Base-by-base conservation (phyloP, 2,329 filamentous ascomycete species). In the Hortaea sp. region DNA sequence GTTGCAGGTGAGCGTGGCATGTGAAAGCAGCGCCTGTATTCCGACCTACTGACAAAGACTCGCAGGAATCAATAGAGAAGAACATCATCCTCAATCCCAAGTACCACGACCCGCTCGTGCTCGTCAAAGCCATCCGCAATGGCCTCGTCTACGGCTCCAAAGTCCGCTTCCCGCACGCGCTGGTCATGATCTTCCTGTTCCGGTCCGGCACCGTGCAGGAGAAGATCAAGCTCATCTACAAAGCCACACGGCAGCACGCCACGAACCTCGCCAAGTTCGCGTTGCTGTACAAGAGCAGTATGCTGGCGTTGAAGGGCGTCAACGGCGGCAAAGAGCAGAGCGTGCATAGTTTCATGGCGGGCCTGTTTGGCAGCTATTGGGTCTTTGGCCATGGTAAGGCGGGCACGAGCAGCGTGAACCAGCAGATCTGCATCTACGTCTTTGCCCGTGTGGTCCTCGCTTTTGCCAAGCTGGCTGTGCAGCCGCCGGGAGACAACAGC, bases 181-280 rank as follows among this genome's bases (percentile, higher is more conserved):
- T 98, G 57, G 92, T 98, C 43, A 98, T 98, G 90, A 88, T 95
- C 56, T 85, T 97, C 58, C 79, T 98, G 56, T 98, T 98, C 74
- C 86, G 92, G 57, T 88, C 84, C 7, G 92, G 90, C 70, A 78
- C 71, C 42, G 66, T 95, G 58, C 81, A 81, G 46, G 79, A 94
- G 65, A 97, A 97, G 69, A 63, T 78, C 53, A 69, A 70, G 47
- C 79, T 94, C 44, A 82, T 98, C 55, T 75, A 90, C 61, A 83
- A 84, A 65, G 90, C 92, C 7, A 98, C 92, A 6, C 79, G 79
- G 59, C 88, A 86, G 58, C 92, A 98, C 68, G 92, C 92, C 49
- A 80, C 79, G 52, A 98, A 97, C 69, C 79, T 98, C 38, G 88
- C 88, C 54, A 83, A 84, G 59, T 98, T 97, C 66, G 90, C 90